Evolutionary conservation across 345 rosid genomes (phyloP).

Genomic region (Lumnitzera racemosa): DNA sequence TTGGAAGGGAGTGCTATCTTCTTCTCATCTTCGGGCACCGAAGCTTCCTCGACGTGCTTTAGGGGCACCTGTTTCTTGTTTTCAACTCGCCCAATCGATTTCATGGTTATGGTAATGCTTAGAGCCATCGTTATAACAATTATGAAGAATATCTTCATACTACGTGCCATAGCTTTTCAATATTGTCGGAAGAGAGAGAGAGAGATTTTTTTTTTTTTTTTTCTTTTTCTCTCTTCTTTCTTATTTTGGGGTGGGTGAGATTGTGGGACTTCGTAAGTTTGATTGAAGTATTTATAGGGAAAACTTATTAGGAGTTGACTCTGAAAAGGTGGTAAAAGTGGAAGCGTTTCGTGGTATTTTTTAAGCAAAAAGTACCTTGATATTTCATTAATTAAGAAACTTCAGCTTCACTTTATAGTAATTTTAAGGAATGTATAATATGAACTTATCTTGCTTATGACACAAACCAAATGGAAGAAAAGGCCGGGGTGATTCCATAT

Average conservation of each 20-base stretch:
- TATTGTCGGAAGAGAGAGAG: not conserved
- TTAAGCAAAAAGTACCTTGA: too few species aligned
- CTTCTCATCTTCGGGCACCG: not conserved
- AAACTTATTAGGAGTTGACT: slow-evolving; percentile 44
- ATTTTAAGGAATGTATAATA: too few species aligned
- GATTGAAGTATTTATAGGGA: not conserved
- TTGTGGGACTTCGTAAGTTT: not conserved
- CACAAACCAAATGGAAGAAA: too few species aligned
- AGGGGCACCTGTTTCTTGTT: slow-evolving; percentile 4
- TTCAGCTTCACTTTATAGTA: too few species aligned
- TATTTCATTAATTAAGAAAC: too few species aligned
- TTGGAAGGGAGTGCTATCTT: slow-evolving; percentile 19
- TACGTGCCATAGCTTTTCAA: slow-evolving; percentile 25
- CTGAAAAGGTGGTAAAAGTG: slow-evolving; percentile 33
- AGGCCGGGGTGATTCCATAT: too few species aligned
- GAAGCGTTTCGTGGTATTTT: not conserved
- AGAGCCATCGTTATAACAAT: slow-evolving; percentile 39
- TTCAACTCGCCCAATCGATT: slow-evolving; percentile 1
- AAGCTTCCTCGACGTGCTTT: not conserved
- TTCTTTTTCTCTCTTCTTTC: not conserved
- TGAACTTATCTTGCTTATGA: too few species aligned
- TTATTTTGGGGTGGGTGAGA: not conserved
- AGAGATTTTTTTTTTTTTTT: too few species aligned
- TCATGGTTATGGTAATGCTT: slow-evolving; percentile 28
- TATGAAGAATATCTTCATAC: slow-evolving; percentile 27